These are phyloP conservation scores for Uromyces viciae-fabae DNA, from an alignment of 1,284 basidiomycete species.

Conservation along the genomic window DNA sequence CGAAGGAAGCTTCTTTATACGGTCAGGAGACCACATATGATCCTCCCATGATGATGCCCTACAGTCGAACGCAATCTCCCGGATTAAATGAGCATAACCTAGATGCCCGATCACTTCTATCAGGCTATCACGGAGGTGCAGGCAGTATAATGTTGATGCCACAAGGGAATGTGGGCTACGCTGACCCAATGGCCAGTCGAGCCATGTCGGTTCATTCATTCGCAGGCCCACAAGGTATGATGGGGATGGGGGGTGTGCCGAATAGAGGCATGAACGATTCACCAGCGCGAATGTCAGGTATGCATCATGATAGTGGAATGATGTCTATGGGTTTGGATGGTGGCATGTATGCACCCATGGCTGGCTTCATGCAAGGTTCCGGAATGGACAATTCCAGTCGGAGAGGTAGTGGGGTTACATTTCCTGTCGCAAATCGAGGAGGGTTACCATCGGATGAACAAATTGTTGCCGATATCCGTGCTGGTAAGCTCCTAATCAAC, in stretches of 20 bases:
- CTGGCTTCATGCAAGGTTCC: conserved; percentile 41
- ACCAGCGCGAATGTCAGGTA: conserved; percentile 1
- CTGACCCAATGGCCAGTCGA: conserved; percentile 32
- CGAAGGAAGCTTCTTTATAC: conserved; percentile 42
- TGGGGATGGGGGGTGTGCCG: conserved; percentile 16
- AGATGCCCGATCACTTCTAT: conserved; percentile 39
- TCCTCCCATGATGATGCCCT: conserved; percentile 36
- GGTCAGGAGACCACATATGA: conserved; percentile 44
- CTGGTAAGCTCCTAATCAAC: conserved; percentile 31
- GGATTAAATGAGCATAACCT: conserved; percentile 36
- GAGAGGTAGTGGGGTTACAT: conserved; percentile 40
- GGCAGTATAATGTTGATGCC: conserved; percentile 42
- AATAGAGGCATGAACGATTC: conserved; percentile 35
- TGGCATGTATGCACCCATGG: conserved; percentile 12
- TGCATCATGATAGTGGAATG: conserved; percentile 1
- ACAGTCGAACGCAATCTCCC: conserved; percentile 41
- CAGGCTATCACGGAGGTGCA: conserved; percentile 43
- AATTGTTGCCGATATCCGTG: conserved; percentile 48
- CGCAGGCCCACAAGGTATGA: conserved; percentile 42
- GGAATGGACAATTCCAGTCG: conserved; percentile 11
- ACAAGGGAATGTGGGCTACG: conserved; percentile 7
- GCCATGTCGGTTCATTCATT: conserved; percentile 43
- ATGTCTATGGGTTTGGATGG: conserved; percentile 24
- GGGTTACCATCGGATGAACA: conserved; percentile 47
- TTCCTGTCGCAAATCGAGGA: conserved; percentile 3